Conservation (phyloP, 441 rosid species). For the Jatropha multifida region DNA sequence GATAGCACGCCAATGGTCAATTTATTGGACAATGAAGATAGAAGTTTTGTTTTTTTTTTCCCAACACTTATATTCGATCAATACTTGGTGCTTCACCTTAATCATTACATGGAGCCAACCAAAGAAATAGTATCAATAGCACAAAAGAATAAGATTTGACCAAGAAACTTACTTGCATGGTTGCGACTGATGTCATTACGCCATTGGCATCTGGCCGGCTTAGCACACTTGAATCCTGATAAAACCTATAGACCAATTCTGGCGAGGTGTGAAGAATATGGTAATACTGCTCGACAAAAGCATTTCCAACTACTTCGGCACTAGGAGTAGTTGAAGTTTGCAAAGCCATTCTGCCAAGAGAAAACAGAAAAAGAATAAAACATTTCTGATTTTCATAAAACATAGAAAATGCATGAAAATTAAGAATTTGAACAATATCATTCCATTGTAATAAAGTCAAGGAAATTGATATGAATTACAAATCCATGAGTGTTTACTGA, state of each 20-base stretch:
- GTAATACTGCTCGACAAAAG: slow-evolving; percentile 40
- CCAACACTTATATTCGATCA: background rate
- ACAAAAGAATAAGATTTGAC: background rate
- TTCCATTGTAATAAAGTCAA: background rate
- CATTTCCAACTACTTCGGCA: slow-evolving; percentile 42
- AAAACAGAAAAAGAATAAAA: background rate
- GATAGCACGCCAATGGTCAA: background rate
- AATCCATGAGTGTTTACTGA: background rate
- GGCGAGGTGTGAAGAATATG: slow-evolving; percentile 38
- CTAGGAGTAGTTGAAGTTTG: slow-evolving; percentile 35
- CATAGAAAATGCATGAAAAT: slow-evolving; percentile 1
- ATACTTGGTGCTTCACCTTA: background rate
- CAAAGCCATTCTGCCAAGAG: slow-evolving; percentile 46
- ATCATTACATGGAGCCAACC: background rate
- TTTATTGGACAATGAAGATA: background rate
- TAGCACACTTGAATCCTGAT: slow-evolving; percentile 44
- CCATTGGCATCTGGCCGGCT: slow-evolving; percentile 39
- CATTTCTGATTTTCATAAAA: background rate
- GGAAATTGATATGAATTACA: slow-evolving; percentile 7
- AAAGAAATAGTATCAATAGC: background rate
- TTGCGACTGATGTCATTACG: slow-evolving; percentile 30
- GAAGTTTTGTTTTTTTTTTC: background rate
- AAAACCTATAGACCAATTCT: slow-evolving; percentile 36
- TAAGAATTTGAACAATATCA: background rate
- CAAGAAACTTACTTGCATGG: slow-evolving; percentile 33